Conservation (phyloP, 441 rosid species). For the Pelargonium cotyledonis region DNA sequence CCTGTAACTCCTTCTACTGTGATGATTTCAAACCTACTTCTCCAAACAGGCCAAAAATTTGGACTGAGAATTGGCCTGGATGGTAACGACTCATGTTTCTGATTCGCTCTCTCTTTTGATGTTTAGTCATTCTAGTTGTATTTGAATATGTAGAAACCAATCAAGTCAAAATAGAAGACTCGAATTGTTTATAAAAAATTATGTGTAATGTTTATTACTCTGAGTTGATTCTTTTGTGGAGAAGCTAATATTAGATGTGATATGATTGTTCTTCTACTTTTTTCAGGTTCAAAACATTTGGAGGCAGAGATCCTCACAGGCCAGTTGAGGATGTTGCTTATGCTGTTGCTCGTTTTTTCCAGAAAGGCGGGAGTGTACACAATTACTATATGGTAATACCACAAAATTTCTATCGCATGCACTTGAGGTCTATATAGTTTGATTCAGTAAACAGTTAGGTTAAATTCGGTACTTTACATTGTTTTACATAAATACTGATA, state of each 20-base stretch:
- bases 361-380: slow-evolving; percentile 80
- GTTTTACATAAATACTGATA: neutral
- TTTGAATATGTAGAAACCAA: neutral
- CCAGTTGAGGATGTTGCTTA: slow-evolving; percentile 86
- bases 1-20: slow-evolving; percentile 88
- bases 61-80: slow-evolving; percentile 99
- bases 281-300: slow-evolving; percentile 85
- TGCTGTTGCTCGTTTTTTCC: slow-evolving; percentile 88
- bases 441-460: neutral
- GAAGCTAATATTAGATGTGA: neutral
- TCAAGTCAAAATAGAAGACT: neutral
- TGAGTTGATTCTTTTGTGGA: too few relatives aligned
- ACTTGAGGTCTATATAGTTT: neutral
- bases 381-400: slow-evolving; percentile 82
- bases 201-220: too few relatives aligned
- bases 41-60: slow-evolving; percentile 85
- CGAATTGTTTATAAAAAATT: neutral
- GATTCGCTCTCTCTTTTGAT: neutral
- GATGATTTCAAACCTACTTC: slow-evolving; percentile 73
- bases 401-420: slow-evolving; percentile 17
- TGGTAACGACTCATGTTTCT: slow-evolving; percentile 37
- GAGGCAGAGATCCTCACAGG: slow-evolving; percentile 84
- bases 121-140: neutral
- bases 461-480: neutral
- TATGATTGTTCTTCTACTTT: neutral